A percentile compares a stretch with the other conserved stretches of the same genome.
Conservation (phyloP, 441 rosid species). For the Erysimum cheiri region DNA sequence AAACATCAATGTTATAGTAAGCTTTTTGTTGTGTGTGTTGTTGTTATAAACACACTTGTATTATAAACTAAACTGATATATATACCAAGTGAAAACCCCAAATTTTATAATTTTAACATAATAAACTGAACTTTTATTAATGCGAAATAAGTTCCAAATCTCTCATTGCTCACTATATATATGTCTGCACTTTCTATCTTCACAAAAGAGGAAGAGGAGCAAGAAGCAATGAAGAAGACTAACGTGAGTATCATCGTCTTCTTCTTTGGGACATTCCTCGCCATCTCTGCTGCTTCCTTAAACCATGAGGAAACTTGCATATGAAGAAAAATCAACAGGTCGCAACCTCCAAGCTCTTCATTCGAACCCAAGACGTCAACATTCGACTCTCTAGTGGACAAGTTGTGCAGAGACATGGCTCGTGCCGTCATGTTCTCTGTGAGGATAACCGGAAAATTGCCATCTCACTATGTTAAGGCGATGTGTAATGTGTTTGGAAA, state of each 20-base stretch:
- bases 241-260: constrained; percentile 12
- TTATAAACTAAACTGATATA: constrained; percentile 1
- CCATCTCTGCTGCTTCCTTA: constrained; percentile 1
- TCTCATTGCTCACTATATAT: neutral
- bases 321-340: constrained; percentile 17
- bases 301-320: constrained; percentile 33
- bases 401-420: constrained; percentile 22
- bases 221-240: constrained; percentile 10
- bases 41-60: neutral
- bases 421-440: constrained; percentile 29
- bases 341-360: constrained; percentile 16
- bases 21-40: neutral
- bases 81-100: neutral
- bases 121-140: constrained; percentile 1
- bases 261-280: constrained; percentile 9
- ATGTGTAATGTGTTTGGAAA: constrained; percentile 32
- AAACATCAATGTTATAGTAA: neutral
- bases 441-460: constrained; percentile 22
- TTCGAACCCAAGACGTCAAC: neutral
- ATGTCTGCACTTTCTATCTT: neutral
- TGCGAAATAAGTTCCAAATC: constrained; percentile 11
- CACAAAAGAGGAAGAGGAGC: constrained; percentile 7
- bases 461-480: constrained; percentile 32
- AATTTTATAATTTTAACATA: neutral
- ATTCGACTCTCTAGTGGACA: neutral